Percentiles rank a stretch among this genome's conserved stretches.
These are phyloP conservation scores for Plenodomus tracheiphilus DNA, from an alignment of 2,329 filamentous ascomycete genomes.

Conservation along the genomic window DNA sequence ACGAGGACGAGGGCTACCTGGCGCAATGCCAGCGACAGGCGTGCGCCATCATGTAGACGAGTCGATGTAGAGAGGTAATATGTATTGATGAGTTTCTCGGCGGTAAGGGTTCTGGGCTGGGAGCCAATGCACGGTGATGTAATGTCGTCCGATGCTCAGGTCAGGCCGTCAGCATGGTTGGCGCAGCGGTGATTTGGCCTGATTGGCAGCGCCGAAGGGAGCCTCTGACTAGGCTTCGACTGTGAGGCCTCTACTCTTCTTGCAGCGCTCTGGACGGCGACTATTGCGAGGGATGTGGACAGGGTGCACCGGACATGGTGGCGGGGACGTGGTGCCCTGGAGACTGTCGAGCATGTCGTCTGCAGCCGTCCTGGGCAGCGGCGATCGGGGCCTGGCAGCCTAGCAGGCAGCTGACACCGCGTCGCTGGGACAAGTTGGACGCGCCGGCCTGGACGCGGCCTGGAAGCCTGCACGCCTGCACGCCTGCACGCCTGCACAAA, in stretches of 20 bases:
- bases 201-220: not conserved
- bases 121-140: constrained; percentile 21
- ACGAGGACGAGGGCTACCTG: constrained; percentile 78
- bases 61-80: not conserved
- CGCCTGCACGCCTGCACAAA: not conserved
- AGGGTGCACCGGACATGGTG: too few relatives aligned
- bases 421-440: constrained; percentile 8
- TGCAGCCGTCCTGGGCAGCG: constrained; percentile 2
- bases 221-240: not conserved
- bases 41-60: constrained; percentile 50
- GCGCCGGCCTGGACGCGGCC: constrained; percentile 6
- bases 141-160: constrained; percentile 35
- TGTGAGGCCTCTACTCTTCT: too few relatives aligned
- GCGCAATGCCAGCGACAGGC: constrained; percentile 59
- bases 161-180: constrained; percentile 32
- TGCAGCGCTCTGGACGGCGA: not conserved
- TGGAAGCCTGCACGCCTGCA: constrained; percentile 21
- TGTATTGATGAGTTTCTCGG: not conserved
- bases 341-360: constrained; percentile 1
- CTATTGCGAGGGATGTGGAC: not conserved
- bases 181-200: constrained; percentile 8
- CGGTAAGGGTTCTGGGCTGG: not conserved
- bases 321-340: too few relatives aligned
- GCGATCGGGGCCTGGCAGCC: constrained; percentile 3
- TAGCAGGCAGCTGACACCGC: constrained; percentile 29